phyloP scores from a whole-genome alignment of 1,284 basidiomycete species.

The Ganoderma multipileum region DNA sequence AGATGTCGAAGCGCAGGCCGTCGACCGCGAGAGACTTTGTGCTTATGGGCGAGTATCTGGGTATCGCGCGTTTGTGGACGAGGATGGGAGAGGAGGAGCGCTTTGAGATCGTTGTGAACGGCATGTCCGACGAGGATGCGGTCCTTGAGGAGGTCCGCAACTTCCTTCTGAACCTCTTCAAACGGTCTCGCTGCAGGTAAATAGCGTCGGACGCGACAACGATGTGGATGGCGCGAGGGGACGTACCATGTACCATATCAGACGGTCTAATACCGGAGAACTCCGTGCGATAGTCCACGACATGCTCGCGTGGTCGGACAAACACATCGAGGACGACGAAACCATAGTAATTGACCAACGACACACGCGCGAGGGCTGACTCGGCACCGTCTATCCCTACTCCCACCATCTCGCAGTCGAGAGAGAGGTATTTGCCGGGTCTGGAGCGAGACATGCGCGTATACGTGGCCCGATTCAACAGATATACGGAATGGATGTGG shows the following conservation, averaged over 20 bases:
- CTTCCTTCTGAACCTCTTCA: constrained; percentile 80
- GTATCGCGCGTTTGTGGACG: constrained; percentile 85
- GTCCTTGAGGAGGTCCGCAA: constrained; percentile 82
- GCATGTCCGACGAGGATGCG: constrained; percentile 94
- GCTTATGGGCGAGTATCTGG: constrained; percentile 65
- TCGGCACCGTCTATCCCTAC: constrained; percentile 84
- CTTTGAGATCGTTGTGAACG: constrained; percentile 91
- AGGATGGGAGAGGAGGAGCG: constrained; percentile 91
- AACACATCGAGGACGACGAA: constrained; percentile 85
- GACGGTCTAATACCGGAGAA: constrained; percentile 85
- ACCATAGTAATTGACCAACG: constrained; percentile 92
- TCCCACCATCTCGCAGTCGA: constrained; percentile 99
- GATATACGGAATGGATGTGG: neutral
- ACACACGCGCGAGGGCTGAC: constrained; percentile 90
- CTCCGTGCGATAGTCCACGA: constrained; percentile 94
- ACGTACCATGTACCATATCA: constrained; percentile 77
- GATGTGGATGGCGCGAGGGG: neutral
- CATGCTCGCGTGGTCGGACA: constrained; percentile 86
- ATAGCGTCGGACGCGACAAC: neutral
- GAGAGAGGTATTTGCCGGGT: constrained; percentile 80
- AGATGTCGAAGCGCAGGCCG: constrained; percentile 85
- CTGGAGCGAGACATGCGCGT: constrained; percentile 43
- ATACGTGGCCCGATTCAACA: neutral
- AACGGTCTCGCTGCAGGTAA: constrained; percentile 73
- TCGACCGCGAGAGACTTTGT: constrained; percentile 65